Conservation (phyloP, 176 grass and related monocot genomes). For the Rhipidocladum racemiflorum region DNA sequence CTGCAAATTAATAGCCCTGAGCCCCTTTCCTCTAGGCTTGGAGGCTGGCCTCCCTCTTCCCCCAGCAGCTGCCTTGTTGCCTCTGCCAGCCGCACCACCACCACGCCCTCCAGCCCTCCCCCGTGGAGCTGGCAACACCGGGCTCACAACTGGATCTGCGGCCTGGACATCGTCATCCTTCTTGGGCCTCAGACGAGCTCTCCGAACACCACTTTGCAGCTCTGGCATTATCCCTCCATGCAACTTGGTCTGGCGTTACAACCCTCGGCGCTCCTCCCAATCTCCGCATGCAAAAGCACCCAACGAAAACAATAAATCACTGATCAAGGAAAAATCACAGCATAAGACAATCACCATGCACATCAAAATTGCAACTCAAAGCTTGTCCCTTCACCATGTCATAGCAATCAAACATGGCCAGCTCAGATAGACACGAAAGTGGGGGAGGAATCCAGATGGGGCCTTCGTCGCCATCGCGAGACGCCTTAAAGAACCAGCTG, state of each 20-base stretch:
- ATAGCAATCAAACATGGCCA: not conserved
- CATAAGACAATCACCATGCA: not conserved
- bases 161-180: conserved; percentile 44
- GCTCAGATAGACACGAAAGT: not conserved
- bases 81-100: conserved; percentile 37
- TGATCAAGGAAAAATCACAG: not conserved
- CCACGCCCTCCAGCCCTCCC: conserved; percentile 36
- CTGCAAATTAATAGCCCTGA: conserved; percentile 33
- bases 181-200: conserved; percentile 53
- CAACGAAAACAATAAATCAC: conserved; percentile 11
- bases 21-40: conserved; percentile 34
- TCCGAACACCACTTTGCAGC: conserved; percentile 54
- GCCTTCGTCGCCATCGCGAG: conserved; percentile 26
- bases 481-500: conserved; percentile 20
- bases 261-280: conserved; percentile 12
- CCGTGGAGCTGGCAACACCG: conserved; percentile 31
- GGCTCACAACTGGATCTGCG: conserved; percentile 35
- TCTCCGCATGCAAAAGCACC: conserved; percentile 32
- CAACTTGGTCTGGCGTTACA: conserved; percentile 41
- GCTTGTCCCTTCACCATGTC: not conserved
- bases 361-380: conserved; percentile 3
- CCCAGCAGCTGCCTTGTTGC: conserved; percentile 24
- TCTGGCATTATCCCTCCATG: conserved; percentile 77
- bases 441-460: conserved; percentile 13
- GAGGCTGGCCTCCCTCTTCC: conserved; percentile 22